A percentile compares a stretch with the other conserved stretches of the same genome.
Evolutionary conservation across 2,329 filamentous ascomycete genomes (phyloP).

Genomic region (Mycosphaerella sp.): DNA sequence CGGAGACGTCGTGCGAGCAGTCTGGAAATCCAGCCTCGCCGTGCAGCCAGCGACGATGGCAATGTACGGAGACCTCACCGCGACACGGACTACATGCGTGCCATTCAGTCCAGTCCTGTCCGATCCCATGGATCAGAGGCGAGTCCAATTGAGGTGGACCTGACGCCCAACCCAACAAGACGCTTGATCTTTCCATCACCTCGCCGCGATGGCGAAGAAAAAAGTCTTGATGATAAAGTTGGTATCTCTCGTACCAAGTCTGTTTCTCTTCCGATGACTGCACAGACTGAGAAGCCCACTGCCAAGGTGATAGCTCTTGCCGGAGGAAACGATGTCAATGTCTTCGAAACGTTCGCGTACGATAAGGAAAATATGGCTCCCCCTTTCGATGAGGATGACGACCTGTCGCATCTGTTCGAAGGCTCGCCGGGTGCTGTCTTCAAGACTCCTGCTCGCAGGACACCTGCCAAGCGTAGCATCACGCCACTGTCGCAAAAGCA

Average conservation of each 20-base stretch:
- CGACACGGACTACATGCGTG: conserved; percentile 43
- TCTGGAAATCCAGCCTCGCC: conserved; percentile 37
- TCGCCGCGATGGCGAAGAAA: conserved; percentile 57
- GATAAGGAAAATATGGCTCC: conserved; percentile 56
- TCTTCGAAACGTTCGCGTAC: conserved; percentile 37
- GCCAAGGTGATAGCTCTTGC: conserved; percentile 15
- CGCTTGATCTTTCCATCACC: conserved; percentile 73
- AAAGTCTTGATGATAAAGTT: conserved; percentile 51
- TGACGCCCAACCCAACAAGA: conserved; percentile 58
- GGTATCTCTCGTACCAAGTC: conserved; percentile 11
- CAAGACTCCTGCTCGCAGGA: conserved; percentile 50
- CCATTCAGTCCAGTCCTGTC: conserved; percentile 57
- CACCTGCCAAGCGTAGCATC: conserved; percentile 43
- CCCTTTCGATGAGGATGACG: conserved; percentile 42
- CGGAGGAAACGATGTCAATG: conserved; percentile 20
- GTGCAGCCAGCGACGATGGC: conserved; percentile 27
- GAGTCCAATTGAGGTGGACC: conserved; percentile 46
- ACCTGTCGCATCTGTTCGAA: conserved; percentile 61
- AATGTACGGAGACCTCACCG: conserved; percentile 24
- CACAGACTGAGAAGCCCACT: conserved; percentile 5
- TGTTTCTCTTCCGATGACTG: conserved; percentile 10
- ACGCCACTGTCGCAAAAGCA: conserved; percentile 46
- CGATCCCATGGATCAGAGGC: conserved; percentile 43
- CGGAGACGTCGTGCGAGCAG: conserved; percentile 41
- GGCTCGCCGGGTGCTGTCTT: conserved; percentile 51